Base-by-base conservation (phyloP, 1,139 yeast genomes). In the Trichomonascaceae sp. region DNA sequence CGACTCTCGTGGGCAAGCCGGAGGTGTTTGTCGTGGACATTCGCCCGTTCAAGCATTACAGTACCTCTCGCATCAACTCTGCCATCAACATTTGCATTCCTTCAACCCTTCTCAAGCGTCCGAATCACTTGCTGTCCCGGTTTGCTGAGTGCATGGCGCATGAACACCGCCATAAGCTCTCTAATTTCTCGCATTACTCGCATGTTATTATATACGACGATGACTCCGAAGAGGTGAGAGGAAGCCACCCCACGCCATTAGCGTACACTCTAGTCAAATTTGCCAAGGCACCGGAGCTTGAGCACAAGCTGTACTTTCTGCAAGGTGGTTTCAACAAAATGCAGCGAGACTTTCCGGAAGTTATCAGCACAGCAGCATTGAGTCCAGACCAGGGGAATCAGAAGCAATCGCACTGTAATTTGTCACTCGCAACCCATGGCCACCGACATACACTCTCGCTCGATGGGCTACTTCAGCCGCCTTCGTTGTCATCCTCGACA, bases 81-180 rank as follows among this genome's bases (percentile, higher is more conserved):
- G 69, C 93, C 1, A 59, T 77, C 29, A 78, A 78, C 49, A 66
- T 81, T 25, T 77, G 87, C 48, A 60, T 81, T 16, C 93, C 93
- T 1, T 74, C 89, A 14, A 81, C 93, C 1, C 61, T 82, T 31
- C 58, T 82, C 43, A 77, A 77, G 50, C 67, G 94, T 41, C 64
- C 71, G 26, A 74, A 71, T 38, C 80, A 76, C 48, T 69, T 70
- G 13, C 59, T 80, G 35, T 43, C 60, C 37, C 57, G 76, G 43
- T 68, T 78, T 42, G 56, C 74, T 29, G 74, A 71, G 37, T 71
- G 80, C 26, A 64, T 76, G 52, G 54, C 60, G 13, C 53, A 58
- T 2, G 44, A 52, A 8, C 66, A 64, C 42, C 56, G 59, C 26
- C 42, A 37, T 25, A 44, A 37, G 8, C 40, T 67, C 3, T 45